phyloP scores from a whole-genome alignment of 768 basidiomycete genomes.

The Gloeopeniophorella convolvens region DNA sequence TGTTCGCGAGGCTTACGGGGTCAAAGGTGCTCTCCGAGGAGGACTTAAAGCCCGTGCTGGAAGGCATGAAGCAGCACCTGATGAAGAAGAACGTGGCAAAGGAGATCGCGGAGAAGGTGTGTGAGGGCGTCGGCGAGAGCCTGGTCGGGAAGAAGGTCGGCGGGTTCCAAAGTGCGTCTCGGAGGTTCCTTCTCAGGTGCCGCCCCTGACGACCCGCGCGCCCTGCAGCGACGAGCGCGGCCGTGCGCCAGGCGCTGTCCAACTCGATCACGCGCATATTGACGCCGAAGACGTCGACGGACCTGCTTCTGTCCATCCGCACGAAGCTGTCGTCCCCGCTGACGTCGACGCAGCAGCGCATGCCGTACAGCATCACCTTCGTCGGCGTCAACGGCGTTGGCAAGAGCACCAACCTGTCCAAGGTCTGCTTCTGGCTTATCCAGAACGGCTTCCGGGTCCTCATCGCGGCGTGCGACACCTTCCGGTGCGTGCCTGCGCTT shows the following conservation, averaged over 20 bases:
- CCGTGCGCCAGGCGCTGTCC: slow-evolving; percentile 78
- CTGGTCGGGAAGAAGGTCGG: slow-evolving; percentile 89
- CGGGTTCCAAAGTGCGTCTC: slow-evolving; percentile 72
- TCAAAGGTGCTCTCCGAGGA: slow-evolving; percentile 74
- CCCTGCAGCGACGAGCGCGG: slow-evolving; percentile 66
- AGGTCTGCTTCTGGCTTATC: slow-evolving; percentile 98
- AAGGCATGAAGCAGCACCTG: slow-evolving; percentile 94
- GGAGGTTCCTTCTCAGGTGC: background rate
- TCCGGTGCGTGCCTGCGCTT: slow-evolving; percentile 46
- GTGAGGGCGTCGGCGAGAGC: slow-evolving; percentile 86
- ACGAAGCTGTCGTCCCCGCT: slow-evolving; percentile 75
- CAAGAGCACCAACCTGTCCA: slow-evolving; percentile 95
- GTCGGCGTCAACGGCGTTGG: slow-evolving; percentile 99
- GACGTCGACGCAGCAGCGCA: slow-evolving; percentile 65
- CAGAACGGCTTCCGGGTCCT: slow-evolving; percentile 91
- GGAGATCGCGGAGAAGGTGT: slow-evolving; percentile 91
- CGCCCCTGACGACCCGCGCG: slow-evolving; percentile 8
- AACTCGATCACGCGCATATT: slow-evolving; percentile 87
- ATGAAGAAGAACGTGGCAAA: slow-evolving; percentile 99
- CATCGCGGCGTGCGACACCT: slow-evolving; percentile 98
- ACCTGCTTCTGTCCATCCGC: slow-evolving; percentile 87
- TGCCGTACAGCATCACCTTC: slow-evolving; percentile 91
- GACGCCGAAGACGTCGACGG: slow-evolving; percentile 96
- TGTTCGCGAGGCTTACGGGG: slow-evolving; percentile 83
- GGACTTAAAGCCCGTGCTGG: slow-evolving; percentile 82